Conservation (phyloP, 352 stramenopile genomes). For the Phytopythium vexans region DNA sequence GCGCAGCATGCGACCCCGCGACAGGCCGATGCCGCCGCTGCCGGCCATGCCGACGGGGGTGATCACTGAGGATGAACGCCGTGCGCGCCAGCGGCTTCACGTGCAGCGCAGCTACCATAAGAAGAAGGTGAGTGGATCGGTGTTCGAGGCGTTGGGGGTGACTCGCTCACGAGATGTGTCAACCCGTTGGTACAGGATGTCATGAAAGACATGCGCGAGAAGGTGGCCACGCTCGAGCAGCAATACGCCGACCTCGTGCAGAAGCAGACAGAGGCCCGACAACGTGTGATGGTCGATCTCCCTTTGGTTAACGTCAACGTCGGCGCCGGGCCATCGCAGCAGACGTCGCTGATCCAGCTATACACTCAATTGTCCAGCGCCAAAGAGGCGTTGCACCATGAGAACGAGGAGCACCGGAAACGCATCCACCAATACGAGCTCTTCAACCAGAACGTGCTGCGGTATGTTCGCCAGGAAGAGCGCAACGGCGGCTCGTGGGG, state of each 20-base stretch:
- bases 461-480: conserved; percentile 21
- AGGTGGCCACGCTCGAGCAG: conserved; percentile 24
- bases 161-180: background rate
- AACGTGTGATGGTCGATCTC: too few relatives aligned
- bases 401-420: conserved; percentile 47
- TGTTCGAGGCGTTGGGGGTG: background rate
- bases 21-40: too few relatives aligned
- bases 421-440: conserved; percentile 31
- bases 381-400: conserved; percentile 44
- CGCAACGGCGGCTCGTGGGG: conserved; percentile 9
- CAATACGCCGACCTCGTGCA: conserved; percentile 26
- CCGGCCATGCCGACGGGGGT: too few relatives aligned
- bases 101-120: conserved; percentile 14
- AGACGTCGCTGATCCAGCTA: conserved; percentile 21
- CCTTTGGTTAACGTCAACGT: too few relatives aligned
- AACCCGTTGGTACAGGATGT: conserved; percentile 14
- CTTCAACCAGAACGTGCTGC: conserved; percentile 32
- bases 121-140: too few relatives aligned
- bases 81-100: conserved; percentile 36
- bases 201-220: conserved; percentile 29
- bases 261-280: conserved; percentile 14
- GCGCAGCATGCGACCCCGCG: too few relatives aligned
- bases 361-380: conserved; percentile 50
- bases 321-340: conserved; percentile 2
- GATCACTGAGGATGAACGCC: conserved; percentile 19